These are phyloP conservation scores for Salicornia ramosissima DNA, from an alignment of 148 eudicot genomes.

Conservation along the genomic window DNA sequence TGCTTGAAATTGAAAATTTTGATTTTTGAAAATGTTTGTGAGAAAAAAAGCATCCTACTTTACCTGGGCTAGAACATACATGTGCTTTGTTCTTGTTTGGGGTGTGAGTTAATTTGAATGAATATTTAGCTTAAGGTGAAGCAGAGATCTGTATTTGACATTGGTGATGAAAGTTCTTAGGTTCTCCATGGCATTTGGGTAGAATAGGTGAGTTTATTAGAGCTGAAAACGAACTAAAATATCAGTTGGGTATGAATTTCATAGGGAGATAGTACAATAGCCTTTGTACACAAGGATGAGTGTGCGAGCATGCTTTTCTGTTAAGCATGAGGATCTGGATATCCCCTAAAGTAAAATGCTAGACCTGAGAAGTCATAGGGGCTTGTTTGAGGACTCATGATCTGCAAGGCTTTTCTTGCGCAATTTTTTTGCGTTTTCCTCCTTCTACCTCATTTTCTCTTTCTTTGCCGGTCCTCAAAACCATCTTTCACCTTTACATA, in stretches of 20 bases:
- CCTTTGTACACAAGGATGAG: neutral
- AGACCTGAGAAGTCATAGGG: too few relatives aligned
- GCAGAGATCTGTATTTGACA: neutral
- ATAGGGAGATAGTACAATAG: neutral
- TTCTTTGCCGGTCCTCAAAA: too few relatives aligned
- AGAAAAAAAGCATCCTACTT: neutral
- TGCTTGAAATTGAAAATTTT: neutral
- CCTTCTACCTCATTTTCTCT: too few relatives aligned
- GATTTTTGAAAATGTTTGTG: neutral
- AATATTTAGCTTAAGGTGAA: neutral
- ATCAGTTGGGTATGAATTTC: neutral
- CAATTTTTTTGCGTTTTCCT: too few relatives aligned
- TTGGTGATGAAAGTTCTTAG: neutral
- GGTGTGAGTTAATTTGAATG: neutral
- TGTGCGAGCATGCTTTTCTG: neutral
- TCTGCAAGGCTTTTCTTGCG: too few relatives aligned
- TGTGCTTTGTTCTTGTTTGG: neutral
- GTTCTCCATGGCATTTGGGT: too few relatives aligned
- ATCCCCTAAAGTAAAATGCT: neutral
- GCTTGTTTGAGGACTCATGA: too few relatives aligned
- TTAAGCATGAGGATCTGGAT: neutral
- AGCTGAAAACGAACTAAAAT: too few relatives aligned
- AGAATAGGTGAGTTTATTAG: too few relatives aligned
- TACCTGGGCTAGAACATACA: neutral
- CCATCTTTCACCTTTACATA: too few relatives aligned